These are phyloP conservation scores for Leishmania martiniquensis DNA, from an alignment of 208 protist genomes.

Conservation along the genomic window DNA sequence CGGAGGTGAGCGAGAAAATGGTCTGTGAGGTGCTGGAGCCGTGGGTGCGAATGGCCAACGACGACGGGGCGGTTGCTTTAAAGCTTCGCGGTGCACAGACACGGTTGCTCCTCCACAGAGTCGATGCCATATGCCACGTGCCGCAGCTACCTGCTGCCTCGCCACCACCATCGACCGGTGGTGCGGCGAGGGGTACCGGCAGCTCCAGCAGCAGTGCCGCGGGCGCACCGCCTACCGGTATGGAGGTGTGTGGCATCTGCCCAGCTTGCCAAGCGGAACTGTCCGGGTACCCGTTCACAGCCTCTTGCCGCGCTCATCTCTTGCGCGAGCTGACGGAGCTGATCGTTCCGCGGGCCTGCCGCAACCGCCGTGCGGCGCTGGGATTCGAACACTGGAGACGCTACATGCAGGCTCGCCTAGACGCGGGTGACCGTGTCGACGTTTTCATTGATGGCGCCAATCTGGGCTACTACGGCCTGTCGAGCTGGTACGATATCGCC, in stretches of 20 bases:
- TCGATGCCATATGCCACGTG: slow-evolving; percentile 17
- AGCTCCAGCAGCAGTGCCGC: not conserved
- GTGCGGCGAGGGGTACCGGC: not conserved
- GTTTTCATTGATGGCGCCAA: slow-evolving; percentile 87
- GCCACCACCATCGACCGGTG: not conserved
- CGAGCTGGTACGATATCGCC: slow-evolving; percentile 68
- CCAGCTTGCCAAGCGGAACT: slow-evolving; percentile 25
- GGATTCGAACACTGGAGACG: slow-evolving; percentile 66
- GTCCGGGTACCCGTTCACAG: slow-evolving; percentile 58
- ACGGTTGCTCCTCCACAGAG: slow-evolving; percentile 5
- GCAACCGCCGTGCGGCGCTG: slow-evolving; percentile 28
- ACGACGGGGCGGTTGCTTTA: slow-evolving; percentile 2
- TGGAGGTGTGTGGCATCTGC: slow-evolving; percentile 19
- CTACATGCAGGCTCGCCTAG: slow-evolving; percentile 41
- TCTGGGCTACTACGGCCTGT: slow-evolving; percentile 88
- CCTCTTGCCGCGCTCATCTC: slow-evolving; percentile 40
- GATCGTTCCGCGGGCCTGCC: slow-evolving; percentile 39
- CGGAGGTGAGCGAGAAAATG: slow-evolving; percentile 38
- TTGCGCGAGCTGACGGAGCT: slow-evolving; percentile 42
- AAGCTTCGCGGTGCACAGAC: not conserved
- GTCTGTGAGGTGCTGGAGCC: slow-evolving; percentile 47
- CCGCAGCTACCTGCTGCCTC: slow-evolving; percentile 7
- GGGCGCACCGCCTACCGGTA: not conserved
- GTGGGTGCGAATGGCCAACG: slow-evolving; percentile 33
- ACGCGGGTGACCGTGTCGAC: slow-evolving; percentile 31